These are phyloP conservation scores for Kokia cookei DNA, from an alignment of 441 rosid genomes.

Conservation along the genomic window DNA sequence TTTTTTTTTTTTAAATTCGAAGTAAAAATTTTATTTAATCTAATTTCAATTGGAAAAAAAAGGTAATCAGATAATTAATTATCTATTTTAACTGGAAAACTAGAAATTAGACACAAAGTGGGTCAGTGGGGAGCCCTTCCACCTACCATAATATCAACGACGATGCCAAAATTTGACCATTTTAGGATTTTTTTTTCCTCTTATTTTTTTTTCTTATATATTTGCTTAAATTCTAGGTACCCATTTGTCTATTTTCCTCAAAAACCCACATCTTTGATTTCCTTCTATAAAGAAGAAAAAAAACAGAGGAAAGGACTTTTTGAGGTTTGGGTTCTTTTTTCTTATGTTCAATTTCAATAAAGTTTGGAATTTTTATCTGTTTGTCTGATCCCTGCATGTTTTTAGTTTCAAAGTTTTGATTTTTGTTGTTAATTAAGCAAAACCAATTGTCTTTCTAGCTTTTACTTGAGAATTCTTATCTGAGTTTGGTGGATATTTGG, in stretches of 20 bases:
- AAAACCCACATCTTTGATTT: constrained; percentile 12
- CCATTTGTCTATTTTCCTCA: not conserved
- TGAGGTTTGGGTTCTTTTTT: constrained; percentile 2
- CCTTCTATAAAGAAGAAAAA: not conserved
- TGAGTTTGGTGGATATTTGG: not conserved
- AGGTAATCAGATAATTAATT: no score
- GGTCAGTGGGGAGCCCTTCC: not conserved
- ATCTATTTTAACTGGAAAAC: no score
- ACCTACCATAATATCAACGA: not conserved
- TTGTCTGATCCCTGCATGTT: not conserved
- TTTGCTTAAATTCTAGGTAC: not conserved
- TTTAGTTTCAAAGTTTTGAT: not conserved
- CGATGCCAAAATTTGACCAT: constrained; percentile 23
- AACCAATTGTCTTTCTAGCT: not conserved
- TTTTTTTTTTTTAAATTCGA: no score
- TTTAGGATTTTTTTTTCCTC: not conserved
- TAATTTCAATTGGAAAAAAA: no score
- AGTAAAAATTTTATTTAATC: no score
- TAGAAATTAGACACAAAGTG: not conserved
- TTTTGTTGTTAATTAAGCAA: not conserved
- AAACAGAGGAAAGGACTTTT: not conserved
- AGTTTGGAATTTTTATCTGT: not conserved
- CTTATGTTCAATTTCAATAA: not conserved
- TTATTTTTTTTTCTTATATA: not conserved
- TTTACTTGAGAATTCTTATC: constrained; percentile 8